phyloP scores from a whole-genome alignment of 495 filamentous ascomycete species.

The Podospora fimiseda region DNA sequence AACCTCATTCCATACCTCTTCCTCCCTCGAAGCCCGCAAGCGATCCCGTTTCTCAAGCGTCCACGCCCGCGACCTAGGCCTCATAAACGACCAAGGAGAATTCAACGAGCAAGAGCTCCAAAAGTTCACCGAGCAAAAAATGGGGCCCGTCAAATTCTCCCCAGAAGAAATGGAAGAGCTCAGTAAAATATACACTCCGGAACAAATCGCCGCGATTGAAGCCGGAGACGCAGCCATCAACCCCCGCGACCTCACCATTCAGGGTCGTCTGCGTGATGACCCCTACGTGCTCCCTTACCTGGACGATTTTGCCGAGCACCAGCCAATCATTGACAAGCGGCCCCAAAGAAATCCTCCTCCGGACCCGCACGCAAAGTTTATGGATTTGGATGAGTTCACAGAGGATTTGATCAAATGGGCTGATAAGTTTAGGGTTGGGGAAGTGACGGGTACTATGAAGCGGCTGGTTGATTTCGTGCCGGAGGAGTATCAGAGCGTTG shows the following conservation, averaged over 20 bases:
- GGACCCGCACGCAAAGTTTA: constrained; percentile 55
- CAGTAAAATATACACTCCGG: constrained; percentile 60
- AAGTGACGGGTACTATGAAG: constrained; percentile 23
- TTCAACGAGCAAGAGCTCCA: constrained; percentile 33
- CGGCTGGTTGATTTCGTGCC: constrained; percentile 38
- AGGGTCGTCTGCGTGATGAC: constrained; percentile 63
- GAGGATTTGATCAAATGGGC: constrained; percentile 45
- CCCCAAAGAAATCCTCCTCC: constrained; percentile 27
- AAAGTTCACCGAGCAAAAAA: constrained; percentile 36
- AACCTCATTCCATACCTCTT: constrained; percentile 38
- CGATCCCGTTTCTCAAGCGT: constrained; percentile 40
- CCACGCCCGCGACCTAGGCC: constrained; percentile 38
- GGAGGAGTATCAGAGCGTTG: constrained; percentile 19
- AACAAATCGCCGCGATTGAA: constrained; percentile 78
- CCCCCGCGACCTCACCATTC: constrained; percentile 65
- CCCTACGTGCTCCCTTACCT: constrained; percentile 67
- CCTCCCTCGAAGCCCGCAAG: constrained; percentile 31
- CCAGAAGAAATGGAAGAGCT: constrained; percentile 59
- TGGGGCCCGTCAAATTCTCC: constrained; percentile 65
- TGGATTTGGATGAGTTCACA: constrained; percentile 57
- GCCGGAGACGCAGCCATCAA: constrained; percentile 80
- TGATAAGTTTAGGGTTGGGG: constrained; percentile 19
- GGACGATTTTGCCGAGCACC: constrained; percentile 74
- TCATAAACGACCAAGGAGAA: constrained; percentile 31
- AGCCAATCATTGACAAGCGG: constrained; percentile 65